Conservation (phyloP, 352 stramenopile species). For the Globisporangium viniferum region DNA sequence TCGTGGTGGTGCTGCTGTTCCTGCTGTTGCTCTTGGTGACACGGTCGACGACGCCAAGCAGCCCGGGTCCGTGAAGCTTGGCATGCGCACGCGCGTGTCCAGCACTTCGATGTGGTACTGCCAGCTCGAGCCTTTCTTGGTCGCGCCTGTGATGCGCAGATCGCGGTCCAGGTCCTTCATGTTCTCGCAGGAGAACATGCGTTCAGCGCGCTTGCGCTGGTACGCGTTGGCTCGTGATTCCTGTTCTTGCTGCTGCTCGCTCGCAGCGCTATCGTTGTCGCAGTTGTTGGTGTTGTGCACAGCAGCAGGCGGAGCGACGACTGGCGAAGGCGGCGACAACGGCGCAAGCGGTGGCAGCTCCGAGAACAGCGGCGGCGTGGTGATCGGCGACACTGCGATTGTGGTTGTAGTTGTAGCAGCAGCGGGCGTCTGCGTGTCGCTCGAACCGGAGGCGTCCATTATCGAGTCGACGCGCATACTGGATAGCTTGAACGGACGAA, state of each 20-base stretch:
- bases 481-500: neutral
- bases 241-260: neutral
- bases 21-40: slow-evolving; percentile 7
- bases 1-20: neutral
- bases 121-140: slow-evolving; percentile 60
- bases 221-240: slow-evolving; percentile 8
- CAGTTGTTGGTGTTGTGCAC: neutral
- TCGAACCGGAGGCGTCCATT: neutral
- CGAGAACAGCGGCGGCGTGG: neutral
- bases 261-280: neutral
- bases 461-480: slow-evolving; percentile 1
- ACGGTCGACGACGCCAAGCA: slow-evolving; percentile 16
- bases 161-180: slow-evolving; percentile 43
- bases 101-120: slow-evolving; percentile 82
- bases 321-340: neutral
- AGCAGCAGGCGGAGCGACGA: neutral
- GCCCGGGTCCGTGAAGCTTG: slow-evolving; percentile 18
- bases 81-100: slow-evolving; percentile 44
- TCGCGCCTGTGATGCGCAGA: slow-evolving; percentile 70
- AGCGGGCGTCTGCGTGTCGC: neutral
- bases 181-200: slow-evolving; percentile 22
- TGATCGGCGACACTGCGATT: slow-evolving; percentile 8
- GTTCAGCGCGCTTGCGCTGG: slow-evolving; percentile 18
- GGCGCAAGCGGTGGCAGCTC: neutral
- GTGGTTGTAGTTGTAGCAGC: neutral